Base-by-base conservation (phyloP, 805 yeast genomes). In the Saccharomycopsis amapae region DNA sequence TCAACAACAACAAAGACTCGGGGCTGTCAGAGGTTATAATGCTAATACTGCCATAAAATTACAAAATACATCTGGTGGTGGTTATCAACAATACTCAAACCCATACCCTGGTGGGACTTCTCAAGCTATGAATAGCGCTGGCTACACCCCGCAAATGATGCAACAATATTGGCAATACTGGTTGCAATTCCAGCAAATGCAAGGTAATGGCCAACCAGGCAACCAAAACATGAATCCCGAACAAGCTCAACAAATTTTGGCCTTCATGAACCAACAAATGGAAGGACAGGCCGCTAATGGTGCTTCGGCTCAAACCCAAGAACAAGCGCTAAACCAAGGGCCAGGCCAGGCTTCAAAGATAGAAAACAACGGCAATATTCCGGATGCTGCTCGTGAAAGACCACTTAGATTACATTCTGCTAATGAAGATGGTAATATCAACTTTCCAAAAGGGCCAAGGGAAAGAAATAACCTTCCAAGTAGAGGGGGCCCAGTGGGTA, bases 121-220 rank as follows among this genome's bases (percentile, higher is more conserved):
- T 18, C n/a, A n/a, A n/a, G 38, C 51, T 30, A 31, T 58, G 62
- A 22, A 30, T 17, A 38, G 42, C 61, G 62, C 59, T 41, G 66
- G 65, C 12, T 59, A 58, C 39, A 59, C 62, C 42, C 69, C 81
- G 9, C 82, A 77, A 53, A 75, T 75, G 67, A 72, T 77, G 73
- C 76, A 71, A 43, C 82, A 77, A 50, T 79, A 79, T 57, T 75
- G 79, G 70, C 76, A 74, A 58, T 75, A 75, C 52, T 79, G 84
- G 82, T 72, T 71, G 56, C 82, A 78, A 56, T 65, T 58, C 51
- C 61, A 58, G 63, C 66, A 59, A 48, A 58, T 54, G 63, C 61
- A 53, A 37, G 38, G 36, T 7, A 37, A 33, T n/a, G 34, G 38
- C 24, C 35, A 35, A 26, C 24, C 44, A 31, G 38, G 30, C 46